A percentile compares a stretch with the other conserved stretches of the same genome.
Conservation (phyloP, 352 stramenopile genomes). For the Phytophthora kernoviae region DNA sequence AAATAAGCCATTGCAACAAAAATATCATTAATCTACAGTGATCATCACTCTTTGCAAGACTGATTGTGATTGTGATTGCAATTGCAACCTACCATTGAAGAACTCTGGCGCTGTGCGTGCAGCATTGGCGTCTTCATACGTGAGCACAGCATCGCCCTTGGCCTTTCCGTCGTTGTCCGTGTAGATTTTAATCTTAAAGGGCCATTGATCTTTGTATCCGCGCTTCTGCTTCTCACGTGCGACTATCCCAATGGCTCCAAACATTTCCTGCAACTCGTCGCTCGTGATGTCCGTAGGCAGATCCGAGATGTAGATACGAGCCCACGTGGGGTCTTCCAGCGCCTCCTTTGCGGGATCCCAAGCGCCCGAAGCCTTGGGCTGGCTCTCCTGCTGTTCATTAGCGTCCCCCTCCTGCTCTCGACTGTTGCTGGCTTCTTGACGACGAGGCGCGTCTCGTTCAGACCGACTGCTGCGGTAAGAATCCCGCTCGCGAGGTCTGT, state of each 20-base stretch:
- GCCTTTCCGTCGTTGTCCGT: slow-evolving; percentile 66
- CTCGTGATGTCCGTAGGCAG: slow-evolving; percentile 74
- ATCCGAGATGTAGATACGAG: slow-evolving; percentile 89
- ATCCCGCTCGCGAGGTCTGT: slow-evolving; percentile 37
- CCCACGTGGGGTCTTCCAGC: slow-evolving; percentile 80
- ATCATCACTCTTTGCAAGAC: not conserved
- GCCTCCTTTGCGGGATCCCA: slow-evolving; percentile 83
- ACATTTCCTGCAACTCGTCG: slow-evolving; percentile 87
- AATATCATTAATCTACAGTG: slow-evolving; percentile 5
- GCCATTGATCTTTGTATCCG: slow-evolving; percentile 89
- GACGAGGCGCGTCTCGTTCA: slow-evolving; percentile 41
- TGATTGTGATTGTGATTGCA: too few relatives aligned
- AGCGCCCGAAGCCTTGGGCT: slow-evolving; percentile 43
- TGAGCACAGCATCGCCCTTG: slow-evolving; percentile 88
- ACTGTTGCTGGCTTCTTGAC: slow-evolving; percentile 30
- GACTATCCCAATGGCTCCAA: slow-evolving; percentile 82
- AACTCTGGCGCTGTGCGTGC: slow-evolving; percentile 81
- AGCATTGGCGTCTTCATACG: slow-evolving; percentile 86
- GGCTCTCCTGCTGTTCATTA: slow-evolving; percentile 14
- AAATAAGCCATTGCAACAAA: slow-evolving; percentile 5
- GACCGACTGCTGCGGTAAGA: slow-evolving; percentile 38
- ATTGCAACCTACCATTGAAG: slow-evolving; percentile 65
- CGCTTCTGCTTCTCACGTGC: slow-evolving; percentile 88
- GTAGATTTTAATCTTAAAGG: slow-evolving; percentile 92
- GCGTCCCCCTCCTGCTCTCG: slow-evolving; percentile 42